A percentile compares a stretch with the other conserved stretches of the same genome.
phyloP scores from a whole-genome alignment of 169 alveolate genomes.

The Plasmodium fragile region DNA sequence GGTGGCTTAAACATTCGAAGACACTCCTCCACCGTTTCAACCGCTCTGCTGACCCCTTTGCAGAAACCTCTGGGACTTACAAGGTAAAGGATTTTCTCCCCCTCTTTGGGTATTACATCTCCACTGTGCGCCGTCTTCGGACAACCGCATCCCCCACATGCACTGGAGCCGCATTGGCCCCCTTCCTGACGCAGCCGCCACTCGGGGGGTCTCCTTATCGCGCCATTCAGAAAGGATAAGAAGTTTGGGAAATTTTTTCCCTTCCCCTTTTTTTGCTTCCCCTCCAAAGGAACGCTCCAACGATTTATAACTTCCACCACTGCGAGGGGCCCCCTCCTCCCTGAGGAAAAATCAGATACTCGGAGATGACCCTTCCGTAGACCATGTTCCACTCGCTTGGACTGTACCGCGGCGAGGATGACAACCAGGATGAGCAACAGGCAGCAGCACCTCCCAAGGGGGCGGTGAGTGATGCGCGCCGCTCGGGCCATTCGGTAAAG shows the following conservation, averaged over 20 bases:
- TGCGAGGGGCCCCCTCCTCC: not conserved
- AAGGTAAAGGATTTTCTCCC: constrained; percentile 74
- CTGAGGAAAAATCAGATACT: not conserved
- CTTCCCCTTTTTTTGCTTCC: not conserved
- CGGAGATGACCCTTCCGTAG: not conserved
- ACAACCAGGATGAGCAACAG: not conserved
- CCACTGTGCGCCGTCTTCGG: not conserved
- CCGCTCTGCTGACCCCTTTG: constrained; percentile 89
- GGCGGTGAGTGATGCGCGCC: not conserved
- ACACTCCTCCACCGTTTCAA: constrained; percentile 88
- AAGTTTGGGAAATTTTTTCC: not conserved
- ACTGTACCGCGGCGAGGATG: not conserved
- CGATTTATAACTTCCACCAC: not conserved
- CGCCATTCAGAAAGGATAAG: not conserved
- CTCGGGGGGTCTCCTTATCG: not conserved
- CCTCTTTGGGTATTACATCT: not conserved
- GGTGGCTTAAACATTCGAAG: constrained; percentile 86
- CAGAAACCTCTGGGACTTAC: constrained; percentile 90
- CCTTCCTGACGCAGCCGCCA: not conserved
- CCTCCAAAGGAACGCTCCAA: not conserved
- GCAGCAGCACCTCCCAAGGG: not conserved
- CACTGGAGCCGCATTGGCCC: not conserved
- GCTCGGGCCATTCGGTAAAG: not conserved
- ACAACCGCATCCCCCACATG: not conserved
- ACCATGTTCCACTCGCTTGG: not conserved